Evolutionary conservation across 148 eudicot genomes (phyloP).

Genomic region (Pouteria glomerata): DNA sequence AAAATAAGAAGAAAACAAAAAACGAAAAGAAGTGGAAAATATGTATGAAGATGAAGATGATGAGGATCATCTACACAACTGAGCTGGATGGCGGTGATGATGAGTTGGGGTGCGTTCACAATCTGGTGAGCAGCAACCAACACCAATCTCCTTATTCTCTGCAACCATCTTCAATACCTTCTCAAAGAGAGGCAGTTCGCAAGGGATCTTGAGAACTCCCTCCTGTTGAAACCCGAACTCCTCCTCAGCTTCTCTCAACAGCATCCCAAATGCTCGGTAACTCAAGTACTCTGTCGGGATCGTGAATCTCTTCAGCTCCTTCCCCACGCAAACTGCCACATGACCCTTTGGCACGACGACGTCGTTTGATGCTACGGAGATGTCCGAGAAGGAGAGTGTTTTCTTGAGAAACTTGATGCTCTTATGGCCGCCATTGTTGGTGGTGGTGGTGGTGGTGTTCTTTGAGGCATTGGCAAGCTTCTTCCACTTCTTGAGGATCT

Average conservation of each 20-base stretch:
- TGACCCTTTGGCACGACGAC: constrained; percentile 64
- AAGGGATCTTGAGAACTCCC: constrained; percentile 80
- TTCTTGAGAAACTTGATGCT: constrained; percentile 71
- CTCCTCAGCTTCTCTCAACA: constrained; percentile 82
- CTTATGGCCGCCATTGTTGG: constrained; percentile 27
- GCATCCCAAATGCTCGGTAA: constrained; percentile 56
- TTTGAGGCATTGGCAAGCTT: constrained; percentile 48
- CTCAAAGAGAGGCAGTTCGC: constrained; percentile 58
- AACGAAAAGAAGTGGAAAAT: too few relatives aligned
- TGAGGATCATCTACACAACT: constrained; percentile 45
- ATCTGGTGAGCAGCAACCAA: constrained; percentile 33
- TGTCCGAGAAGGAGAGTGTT: constrained; percentile 75
- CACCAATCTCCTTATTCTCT: constrained; percentile 31
- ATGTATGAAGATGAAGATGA: too few relatives aligned
- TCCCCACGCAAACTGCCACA: constrained; percentile 72
- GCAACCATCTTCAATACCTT: constrained; percentile 58
- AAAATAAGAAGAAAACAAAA: too few relatives aligned
- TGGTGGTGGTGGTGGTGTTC: constrained; percentile 5
- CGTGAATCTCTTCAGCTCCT: constrained; percentile 62
- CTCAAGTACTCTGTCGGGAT: constrained; percentile 71
- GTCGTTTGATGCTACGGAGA: too few relatives aligned
- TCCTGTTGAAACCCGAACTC: constrained; percentile 92
- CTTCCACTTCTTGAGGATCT: constrained; percentile 79
- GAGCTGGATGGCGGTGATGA: constrained; percentile 31
- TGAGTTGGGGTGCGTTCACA: constrained; percentile 27